Conservation (phyloP, 225 moss, liverwort and hornwort genomes). For the Antitrichia curtipendula region DNA sequence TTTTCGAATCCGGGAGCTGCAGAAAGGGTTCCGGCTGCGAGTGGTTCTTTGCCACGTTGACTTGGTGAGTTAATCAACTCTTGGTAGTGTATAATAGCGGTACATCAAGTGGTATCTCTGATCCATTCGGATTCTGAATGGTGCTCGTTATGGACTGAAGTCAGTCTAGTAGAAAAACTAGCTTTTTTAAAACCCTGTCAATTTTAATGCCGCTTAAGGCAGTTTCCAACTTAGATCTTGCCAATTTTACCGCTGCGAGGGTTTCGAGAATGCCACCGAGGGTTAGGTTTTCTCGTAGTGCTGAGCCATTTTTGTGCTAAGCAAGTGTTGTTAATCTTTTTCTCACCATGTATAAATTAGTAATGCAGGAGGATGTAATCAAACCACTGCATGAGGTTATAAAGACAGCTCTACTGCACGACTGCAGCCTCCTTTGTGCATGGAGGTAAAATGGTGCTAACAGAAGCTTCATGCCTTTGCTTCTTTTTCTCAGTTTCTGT, state of each 20-base stretch:
- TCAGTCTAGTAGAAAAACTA: background rate
- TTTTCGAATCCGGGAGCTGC: constrained; percentile 92
- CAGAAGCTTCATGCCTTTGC: background rate
- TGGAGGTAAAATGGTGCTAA: constrained; percentile 59
- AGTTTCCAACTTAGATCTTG: background rate
- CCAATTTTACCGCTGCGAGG: background rate
- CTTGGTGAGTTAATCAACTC: constrained; percentile 54
- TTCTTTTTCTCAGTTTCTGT: background rate
- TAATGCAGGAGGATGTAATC: constrained; percentile 91
- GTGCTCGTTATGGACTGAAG: background rate
- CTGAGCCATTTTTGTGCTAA: background rate
- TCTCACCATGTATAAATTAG: background rate
- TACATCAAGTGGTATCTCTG: background rate
- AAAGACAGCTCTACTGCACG: constrained; percentile 84
- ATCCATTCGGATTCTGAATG: background rate
- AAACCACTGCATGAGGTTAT: constrained; percentile 96
- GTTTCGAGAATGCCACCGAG: background rate
- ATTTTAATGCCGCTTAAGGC: background rate
- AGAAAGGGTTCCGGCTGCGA: constrained; percentile 84
- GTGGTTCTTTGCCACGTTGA: constrained; percentile 92
- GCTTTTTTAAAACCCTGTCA: background rate
- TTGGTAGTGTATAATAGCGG: background rate
- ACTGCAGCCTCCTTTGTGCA: constrained; percentile 95
- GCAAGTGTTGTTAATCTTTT: background rate
- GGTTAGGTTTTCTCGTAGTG: background rate